phyloP scores from a whole-genome alignment of 331 rosid species.

The Erythrophleum ivorense region DNA sequence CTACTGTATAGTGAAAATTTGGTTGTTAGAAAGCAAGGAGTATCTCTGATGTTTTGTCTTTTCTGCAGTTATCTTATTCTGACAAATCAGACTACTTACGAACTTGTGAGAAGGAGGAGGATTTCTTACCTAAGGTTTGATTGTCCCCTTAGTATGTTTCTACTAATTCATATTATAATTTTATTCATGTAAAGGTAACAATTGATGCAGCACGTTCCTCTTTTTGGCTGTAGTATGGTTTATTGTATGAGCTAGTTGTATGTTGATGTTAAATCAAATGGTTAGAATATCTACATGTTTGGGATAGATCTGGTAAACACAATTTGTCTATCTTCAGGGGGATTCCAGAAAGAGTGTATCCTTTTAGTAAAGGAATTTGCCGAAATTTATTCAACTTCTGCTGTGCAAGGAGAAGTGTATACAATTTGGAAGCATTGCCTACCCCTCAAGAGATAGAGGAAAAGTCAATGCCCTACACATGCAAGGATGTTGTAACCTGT shows the following conservation, averaged over 20 bases:
- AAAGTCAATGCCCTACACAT: slow-evolving; percentile 69
- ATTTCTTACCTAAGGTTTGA: slow-evolving; percentile 86
- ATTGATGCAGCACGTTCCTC: slow-evolving; percentile 7
- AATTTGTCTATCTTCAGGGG: slow-evolving; percentile 55
- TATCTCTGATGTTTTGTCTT: slow-evolving; percentile 34
- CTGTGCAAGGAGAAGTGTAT: slow-evolving; percentile 48
- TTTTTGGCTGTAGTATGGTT: slow-evolving; percentile 19
- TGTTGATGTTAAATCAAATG: slow-evolving; percentile 6
- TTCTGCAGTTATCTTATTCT: slow-evolving; percentile 83
- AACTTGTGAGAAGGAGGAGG: slow-evolving; percentile 94
- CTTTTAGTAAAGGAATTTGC: slow-evolving; percentile 84
- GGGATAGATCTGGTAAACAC: slow-evolving; percentile 22
- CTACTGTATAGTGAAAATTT: slow-evolving; percentile 26
- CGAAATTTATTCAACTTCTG: slow-evolving; percentile 80
- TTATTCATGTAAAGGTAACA: slow-evolving; percentile 22
- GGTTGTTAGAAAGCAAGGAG: slow-evolving; percentile 8
- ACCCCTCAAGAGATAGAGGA: slow-evolving; percentile 66
- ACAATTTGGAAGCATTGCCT: slow-evolving; percentile 70
- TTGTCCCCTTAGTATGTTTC: slow-evolving; percentile 30
- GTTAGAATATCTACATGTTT: neutral
- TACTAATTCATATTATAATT: slow-evolving; percentile 13
- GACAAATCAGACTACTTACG: slow-evolving; percentile 94
- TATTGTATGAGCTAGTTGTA: slow-evolving; percentile 1
- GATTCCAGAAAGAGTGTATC: slow-evolving; percentile 84
- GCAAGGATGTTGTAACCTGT: slow-evolving; percentile 64